Conservation (phyloP, 1,139 yeast genomes). For the Scheffersomyces illinoinensis region DNA sequence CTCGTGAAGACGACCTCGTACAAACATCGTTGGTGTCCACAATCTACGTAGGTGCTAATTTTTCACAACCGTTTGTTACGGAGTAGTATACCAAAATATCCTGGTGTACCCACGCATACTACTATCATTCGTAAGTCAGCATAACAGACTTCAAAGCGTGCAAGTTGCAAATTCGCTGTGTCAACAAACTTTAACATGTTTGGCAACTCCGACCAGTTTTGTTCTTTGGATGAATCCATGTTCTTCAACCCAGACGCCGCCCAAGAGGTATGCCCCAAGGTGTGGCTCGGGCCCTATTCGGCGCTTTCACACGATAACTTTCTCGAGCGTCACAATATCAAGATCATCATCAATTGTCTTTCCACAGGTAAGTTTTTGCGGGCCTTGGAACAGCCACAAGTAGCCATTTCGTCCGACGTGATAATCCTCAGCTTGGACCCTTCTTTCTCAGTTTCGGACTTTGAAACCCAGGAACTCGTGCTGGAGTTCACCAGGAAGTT, state of each 20-base stretch:
- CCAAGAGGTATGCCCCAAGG: conserved; percentile 36
- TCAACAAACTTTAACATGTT: neutral
- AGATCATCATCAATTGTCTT: conserved; percentile 44
- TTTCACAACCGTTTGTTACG: neutral
- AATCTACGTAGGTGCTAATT: neutral
- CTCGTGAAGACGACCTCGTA: too few relatives aligned
- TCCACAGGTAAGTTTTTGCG: conserved; percentile 33
- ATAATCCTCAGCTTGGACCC: conserved; percentile 44
- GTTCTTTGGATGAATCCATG: conserved; percentile 57
- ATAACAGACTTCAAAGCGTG: too few relatives aligned
- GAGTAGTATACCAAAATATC: too few relatives aligned
- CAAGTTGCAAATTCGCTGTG: too few relatives aligned
- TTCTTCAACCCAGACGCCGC: conserved; percentile 47
- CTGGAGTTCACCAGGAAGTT: conserved; percentile 28
- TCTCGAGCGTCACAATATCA: conserved; percentile 29
- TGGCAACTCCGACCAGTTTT: neutral
- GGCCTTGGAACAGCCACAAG: conserved; percentile 19
- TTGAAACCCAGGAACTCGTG: conserved; percentile 1
- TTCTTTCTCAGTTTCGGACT: conserved; percentile 21
- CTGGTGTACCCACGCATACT: neutral
- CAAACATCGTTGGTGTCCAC: neutral
- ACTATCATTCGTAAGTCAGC: too few relatives aligned
- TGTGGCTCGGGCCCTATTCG: conserved; percentile 31
- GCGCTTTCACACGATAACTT: conserved; percentile 16
- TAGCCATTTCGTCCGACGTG: conserved; percentile 38